phyloP scores from a whole-genome alignment of 768 basidiomycete species.

The Mycena alexandri region DNA sequence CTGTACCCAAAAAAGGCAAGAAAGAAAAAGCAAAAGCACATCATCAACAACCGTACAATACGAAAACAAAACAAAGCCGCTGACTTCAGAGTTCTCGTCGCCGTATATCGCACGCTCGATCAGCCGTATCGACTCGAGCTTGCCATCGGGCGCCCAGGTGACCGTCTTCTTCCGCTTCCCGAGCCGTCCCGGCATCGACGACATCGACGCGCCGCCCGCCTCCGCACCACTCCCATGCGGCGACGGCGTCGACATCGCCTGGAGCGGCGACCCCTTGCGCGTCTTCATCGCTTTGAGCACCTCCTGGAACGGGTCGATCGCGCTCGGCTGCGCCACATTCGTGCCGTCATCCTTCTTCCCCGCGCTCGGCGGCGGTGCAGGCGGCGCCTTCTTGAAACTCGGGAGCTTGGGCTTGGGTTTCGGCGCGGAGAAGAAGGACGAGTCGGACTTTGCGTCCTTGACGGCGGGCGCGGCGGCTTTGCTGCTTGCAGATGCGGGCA shows the following conservation, averaged over 20 bases:
- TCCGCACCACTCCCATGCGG: conserved; percentile 34
- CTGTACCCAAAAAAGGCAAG: conserved; percentile 58
- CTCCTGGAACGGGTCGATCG: conserved; percentile 87
- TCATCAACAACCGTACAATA: conserved; percentile 63
- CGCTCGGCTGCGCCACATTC: conserved; percentile 81
- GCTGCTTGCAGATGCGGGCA: conserved; percentile 29
- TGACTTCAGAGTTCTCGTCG: conserved; percentile 89
- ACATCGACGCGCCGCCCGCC: conserved; percentile 45
- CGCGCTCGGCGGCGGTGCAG: conserved; percentile 38
- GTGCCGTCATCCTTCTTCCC: conserved; percentile 65
- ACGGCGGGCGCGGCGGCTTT: conserved; percentile 50
- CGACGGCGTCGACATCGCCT: conserved; percentile 66
- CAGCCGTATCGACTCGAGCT: conserved; percentile 79
- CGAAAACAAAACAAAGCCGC: conserved; percentile 54
- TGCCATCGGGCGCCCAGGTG: conserved; percentile 80
- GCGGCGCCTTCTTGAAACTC: conserved; percentile 85
- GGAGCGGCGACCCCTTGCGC: conserved; percentile 68
- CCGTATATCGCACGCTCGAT: conserved; percentile 92
- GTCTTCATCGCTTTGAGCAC: conserved; percentile 82
- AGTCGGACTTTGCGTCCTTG: conserved; percentile 88
- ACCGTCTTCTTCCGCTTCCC: conserved; percentile 83
- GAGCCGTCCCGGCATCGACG: conserved; percentile 51
- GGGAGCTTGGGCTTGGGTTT: conserved; percentile 88
- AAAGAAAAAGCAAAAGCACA: conserved; percentile 40
- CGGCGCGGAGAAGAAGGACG: conserved; percentile 89